Evolutionary conservation across 805 yeast genomes (phyloP).

Genomic region (Clavispora vitiphila): DNA sequence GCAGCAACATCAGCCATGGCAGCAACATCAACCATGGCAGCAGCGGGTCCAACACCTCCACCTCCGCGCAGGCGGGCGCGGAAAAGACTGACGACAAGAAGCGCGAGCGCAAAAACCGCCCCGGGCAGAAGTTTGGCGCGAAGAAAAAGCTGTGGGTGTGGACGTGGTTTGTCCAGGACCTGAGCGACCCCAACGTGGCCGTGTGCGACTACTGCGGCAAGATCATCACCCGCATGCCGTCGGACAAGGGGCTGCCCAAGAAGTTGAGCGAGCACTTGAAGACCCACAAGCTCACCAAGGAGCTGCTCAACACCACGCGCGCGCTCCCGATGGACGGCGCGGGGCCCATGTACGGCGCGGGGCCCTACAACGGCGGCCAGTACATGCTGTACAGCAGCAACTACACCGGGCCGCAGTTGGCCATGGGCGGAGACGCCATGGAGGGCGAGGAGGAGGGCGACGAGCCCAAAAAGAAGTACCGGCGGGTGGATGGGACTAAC

Average conservation of each 20-base stretch:
- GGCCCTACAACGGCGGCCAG: constrained; percentile 29
- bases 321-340: constrained; percentile 33
- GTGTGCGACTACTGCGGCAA: constrained; percentile 53
- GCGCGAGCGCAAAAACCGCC: constrained; percentile 38
- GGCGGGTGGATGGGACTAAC: too few species aligned
- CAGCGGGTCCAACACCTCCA: not conserved
- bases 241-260: constrained; percentile 58
- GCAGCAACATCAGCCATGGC: not conserved
- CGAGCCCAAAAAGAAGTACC: constrained; percentile 1
- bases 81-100: constrained; percentile 8
- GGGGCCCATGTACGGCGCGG: constrained; percentile 20
- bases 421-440: constrained; percentile 1
- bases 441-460: not conserved
- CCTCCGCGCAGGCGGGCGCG: not conserved
- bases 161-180: constrained; percentile 56
- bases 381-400: constrained; percentile 8
- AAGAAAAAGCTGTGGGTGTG: constrained; percentile 61
- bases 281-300: constrained; percentile 45
- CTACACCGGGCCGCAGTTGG: not conserved
- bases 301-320: constrained; percentile 37
- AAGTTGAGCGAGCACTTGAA: constrained; percentile 52
- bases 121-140: constrained; percentile 56
- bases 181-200: constrained; percentile 43
- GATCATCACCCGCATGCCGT: constrained; percentile 40
- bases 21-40: not conserved